Conservation (phyloP, 306 rosid genomes). For the Quercus bicolor region DNA sequence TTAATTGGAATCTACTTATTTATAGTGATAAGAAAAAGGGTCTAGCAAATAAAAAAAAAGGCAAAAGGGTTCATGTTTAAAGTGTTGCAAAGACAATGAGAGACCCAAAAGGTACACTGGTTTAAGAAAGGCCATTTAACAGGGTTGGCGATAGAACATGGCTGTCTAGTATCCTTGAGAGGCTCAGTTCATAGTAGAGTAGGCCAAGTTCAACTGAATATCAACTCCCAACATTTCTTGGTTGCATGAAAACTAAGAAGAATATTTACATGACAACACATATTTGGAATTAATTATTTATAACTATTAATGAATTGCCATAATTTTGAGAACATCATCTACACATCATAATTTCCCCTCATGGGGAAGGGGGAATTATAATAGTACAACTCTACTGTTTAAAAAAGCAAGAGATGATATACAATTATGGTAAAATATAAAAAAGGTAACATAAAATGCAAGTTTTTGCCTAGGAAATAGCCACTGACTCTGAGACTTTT, state of each 20-base stretch:
- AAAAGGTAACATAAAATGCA: background rate
- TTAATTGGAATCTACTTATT: no score
- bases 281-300: background rate
- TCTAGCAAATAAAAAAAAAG: no score
- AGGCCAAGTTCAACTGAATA: no score
- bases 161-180: background rate
- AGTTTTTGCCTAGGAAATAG: background rate
- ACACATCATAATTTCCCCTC: background rate
- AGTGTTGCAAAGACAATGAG: no score
- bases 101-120: no score
- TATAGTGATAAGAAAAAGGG: no score
- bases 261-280: background rate
- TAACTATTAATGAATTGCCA: background rate
- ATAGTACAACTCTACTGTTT: background rate
- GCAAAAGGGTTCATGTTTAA: no score
- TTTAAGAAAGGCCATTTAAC: background rate
- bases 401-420: background rate
- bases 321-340: background rate
- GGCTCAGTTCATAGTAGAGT: no score
- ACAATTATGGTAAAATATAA: no score
- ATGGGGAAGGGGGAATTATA: background rate
- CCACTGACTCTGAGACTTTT: background rate
- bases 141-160: background rate
- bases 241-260: background rate
- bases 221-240: background rate